Conservation (phyloP, 495 filamentous ascomycete genomes). For the Tuber microsphaerosporum region DNA sequence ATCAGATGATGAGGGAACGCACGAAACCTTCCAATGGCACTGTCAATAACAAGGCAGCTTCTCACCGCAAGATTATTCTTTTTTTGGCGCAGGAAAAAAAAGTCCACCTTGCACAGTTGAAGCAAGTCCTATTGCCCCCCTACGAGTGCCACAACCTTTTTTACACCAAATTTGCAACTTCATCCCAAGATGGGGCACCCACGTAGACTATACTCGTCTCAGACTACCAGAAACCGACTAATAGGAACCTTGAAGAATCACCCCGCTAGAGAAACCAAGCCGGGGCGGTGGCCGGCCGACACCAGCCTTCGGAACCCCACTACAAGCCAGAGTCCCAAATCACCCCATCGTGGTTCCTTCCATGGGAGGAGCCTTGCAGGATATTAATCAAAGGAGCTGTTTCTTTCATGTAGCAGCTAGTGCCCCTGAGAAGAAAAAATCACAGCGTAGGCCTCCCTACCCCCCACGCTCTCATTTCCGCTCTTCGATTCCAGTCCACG, state of each 20-base stretch:
- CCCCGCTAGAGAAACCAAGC: not conserved
- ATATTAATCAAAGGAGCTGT: not conserved
- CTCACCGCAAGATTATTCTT: not conserved
- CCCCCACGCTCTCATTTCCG: not conserved
- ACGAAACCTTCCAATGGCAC: not conserved
- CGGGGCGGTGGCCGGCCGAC: not conserved
- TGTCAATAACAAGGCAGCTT: not conserved
- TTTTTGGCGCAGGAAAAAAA: not conserved
- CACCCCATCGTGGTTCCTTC: not conserved
- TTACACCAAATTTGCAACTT: not conserved
- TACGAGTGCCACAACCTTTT: not conserved
- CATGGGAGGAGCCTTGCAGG: not conserved
- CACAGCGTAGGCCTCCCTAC: not conserved
- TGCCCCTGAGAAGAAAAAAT: not conserved
- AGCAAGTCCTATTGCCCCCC: not conserved
- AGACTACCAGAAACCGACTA: not conserved
- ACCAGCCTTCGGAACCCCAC: not conserved
- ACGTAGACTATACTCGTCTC: conserved; percentile 1
- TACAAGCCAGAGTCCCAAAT: not conserved
- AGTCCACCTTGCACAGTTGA: not conserved
- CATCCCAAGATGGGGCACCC: not conserved
- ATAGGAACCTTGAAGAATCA: not conserved
- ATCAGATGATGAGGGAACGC: not conserved
- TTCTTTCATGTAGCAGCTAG: conserved; percentile 2
- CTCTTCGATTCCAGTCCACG: not conserved